Conservation (phyloP, 768 basidiomycete genomes). For the Suillus brevipes region DNA sequence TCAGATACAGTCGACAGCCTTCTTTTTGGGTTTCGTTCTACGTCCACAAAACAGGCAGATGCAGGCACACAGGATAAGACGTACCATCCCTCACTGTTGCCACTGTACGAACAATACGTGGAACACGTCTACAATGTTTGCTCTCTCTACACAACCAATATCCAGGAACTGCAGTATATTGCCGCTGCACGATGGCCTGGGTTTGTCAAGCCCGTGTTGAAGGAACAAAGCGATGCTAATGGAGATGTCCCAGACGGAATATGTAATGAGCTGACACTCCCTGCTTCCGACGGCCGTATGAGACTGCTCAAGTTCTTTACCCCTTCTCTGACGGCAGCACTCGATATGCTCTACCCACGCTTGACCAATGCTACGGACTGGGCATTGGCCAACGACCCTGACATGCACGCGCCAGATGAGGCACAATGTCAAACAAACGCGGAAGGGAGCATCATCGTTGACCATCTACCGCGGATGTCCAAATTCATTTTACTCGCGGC, state of each 20-base stretch:
- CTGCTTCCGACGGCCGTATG: slow-evolving; percentile 61
- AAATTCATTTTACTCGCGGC: slow-evolving; percentile 76
- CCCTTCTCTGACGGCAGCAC: slow-evolving; percentile 57
- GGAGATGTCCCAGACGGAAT: slow-evolving; percentile 20
- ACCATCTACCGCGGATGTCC: slow-evolving; percentile 60
- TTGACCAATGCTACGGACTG: slow-evolving; percentile 63
- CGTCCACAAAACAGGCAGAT: slow-evolving; percentile 8
- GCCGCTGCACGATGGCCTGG: slow-evolving; percentile 81
- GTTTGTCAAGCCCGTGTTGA: slow-evolving; percentile 68
- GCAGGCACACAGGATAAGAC: slow-evolving; percentile 23
- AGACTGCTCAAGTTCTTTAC: slow-evolving; percentile 65
- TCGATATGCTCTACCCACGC: slow-evolving; percentile 71
- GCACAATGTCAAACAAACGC: slow-evolving; percentile 2
- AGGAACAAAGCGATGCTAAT: slow-evolving; percentile 38
- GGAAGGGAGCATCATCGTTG: slow-evolving; percentile 21
- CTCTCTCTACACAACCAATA: slow-evolving; percentile 63
- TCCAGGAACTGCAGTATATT: slow-evolving; percentile 71
- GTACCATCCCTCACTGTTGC: slow-evolving; percentile 56
- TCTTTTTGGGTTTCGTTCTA: slow-evolving; percentile 37
- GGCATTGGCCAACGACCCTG: slow-evolving; percentile 53
- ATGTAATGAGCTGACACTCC: slow-evolving; percentile 35
- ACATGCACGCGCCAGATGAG: slow-evolving; percentile 14
- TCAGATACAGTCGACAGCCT: slow-evolving; percentile 40
- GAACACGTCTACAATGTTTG: slow-evolving; percentile 60
- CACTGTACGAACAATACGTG: slow-evolving; percentile 66